These are phyloP conservation scores for Colletotrichum sp. DNA, from an alignment of 2,329 filamentous ascomycete species.

Conservation along the genomic window DNA sequence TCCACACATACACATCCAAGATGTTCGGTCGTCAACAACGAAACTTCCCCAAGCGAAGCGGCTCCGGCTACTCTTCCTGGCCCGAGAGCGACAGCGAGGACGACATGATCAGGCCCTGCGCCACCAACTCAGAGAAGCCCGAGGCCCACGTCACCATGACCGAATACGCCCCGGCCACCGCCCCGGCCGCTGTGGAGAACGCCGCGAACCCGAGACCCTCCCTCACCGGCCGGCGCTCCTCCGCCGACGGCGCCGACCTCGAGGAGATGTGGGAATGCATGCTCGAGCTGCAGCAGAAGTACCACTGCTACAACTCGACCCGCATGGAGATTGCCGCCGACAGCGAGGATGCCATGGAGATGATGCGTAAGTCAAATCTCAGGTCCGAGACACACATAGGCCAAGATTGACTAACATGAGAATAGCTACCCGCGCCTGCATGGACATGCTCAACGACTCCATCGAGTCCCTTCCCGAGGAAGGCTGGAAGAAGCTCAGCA, in stretches of 20 bases:
- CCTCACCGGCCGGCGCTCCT: slow-evolving; percentile 13
- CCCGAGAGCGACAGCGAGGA: slow-evolving; percentile 21
- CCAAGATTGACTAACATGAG: background rate
- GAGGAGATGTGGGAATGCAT: slow-evolving; percentile 22
- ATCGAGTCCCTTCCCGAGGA: slow-evolving; percentile 27
- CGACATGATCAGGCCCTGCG: slow-evolving; percentile 19
- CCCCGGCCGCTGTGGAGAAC: background rate
- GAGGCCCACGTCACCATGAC: slow-evolving; percentile 16
- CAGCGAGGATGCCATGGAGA: slow-evolving; percentile 14
- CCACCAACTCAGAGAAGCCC: slow-evolving; percentile 11
- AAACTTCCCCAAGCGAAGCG: slow-evolving; percentile 5
- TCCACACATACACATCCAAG: background rate
- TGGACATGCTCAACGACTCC: slow-evolving; percentile 27
- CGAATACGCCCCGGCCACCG: slow-evolving; percentile 3
- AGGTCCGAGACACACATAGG: background rate
- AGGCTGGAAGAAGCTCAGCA: slow-evolving; percentile 24
- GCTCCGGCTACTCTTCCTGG: slow-evolving; percentile 14
- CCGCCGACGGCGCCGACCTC: slow-evolving; percentile 11
- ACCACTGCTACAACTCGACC: slow-evolving; percentile 24
- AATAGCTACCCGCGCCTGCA: slow-evolving; percentile 25
- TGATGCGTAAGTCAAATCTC: slow-evolving; percentile 17
- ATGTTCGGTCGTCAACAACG: slow-evolving; percentile 16
- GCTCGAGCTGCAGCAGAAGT: slow-evolving; percentile 21
- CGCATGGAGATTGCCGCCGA: slow-evolving; percentile 24
- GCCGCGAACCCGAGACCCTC: background rate